Evolutionary conservation across 2,329 filamentous ascomycete species (phyloP).

Genomic region (Epichloe scottii): DNA sequence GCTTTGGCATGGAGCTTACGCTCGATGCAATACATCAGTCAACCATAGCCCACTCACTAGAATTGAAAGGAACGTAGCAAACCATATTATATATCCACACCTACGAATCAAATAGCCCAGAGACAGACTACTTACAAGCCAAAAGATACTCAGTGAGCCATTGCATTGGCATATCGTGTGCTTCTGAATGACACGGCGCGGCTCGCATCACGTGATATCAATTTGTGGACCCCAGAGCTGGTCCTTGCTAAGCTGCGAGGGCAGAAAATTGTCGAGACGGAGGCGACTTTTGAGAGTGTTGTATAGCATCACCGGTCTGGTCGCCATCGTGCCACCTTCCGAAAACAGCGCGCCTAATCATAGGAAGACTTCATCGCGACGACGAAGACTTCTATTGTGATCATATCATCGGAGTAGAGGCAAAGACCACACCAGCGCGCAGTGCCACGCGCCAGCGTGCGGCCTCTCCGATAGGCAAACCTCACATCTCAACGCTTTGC

Average conservation of each 20-base stretch:
- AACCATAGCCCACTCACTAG: too few species aligned
- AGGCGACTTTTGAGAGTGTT: constrained; percentile 13
- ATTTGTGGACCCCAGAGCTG: constrained; percentile 8
- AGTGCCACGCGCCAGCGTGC: constrained; percentile 24
- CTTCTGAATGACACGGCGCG: neutral
- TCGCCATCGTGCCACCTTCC: constrained; percentile 17
- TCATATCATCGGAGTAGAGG: constrained; percentile 4
- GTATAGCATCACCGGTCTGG: constrained; percentile 16
- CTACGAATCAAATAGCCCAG: too few species aligned
- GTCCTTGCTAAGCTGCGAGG: constrained; percentile 10
- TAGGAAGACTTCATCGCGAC: constrained; percentile 8
- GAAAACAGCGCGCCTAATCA: constrained; percentile 15
- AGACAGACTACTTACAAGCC: too few species aligned
- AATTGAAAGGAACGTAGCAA: too few species aligned
- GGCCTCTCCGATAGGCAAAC: constrained; percentile 15
- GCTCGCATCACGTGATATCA: neutral
- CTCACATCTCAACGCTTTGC: constrained; percentile 14
- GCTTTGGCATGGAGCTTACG: too few species aligned
- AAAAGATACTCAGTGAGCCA: too few species aligned
- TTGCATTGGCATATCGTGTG: too few species aligned
- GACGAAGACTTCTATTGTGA: neutral
- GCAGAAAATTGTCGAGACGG: constrained; percentile 24
- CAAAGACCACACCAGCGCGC: constrained; percentile 16
- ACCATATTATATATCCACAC: too few species aligned
- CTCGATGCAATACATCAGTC: too few species aligned